These are phyloP conservation scores for Circinella minor DNA, from an alignment of 371 early-diverging fungal genomes.

Conservation along the genomic window DNA sequence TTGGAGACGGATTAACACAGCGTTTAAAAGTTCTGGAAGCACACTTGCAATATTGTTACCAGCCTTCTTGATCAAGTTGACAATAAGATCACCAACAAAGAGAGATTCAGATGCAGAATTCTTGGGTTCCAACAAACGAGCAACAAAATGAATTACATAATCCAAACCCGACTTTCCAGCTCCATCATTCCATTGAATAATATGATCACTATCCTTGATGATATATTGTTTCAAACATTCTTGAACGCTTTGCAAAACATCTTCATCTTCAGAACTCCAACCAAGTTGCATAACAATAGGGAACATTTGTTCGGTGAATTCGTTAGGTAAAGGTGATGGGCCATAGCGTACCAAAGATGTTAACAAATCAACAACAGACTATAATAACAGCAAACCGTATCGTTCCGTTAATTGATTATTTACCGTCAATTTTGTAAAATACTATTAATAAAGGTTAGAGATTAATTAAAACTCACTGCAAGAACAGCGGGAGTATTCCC, in stretches of 20 bases:
- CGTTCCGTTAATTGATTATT: not conserved
- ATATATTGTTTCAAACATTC: slow-evolving; percentile 69
- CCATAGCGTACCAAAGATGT: slow-evolving; percentile 65
- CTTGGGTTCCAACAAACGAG: slow-evolving; percentile 73
- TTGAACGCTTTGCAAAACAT: slow-evolving; percentile 63
- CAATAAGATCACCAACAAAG: slow-evolving; percentile 90
- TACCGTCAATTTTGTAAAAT: not conserved
- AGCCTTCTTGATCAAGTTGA: slow-evolving; percentile 82
- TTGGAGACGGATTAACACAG: slow-evolving; percentile 71
- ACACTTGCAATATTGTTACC: slow-evolving; percentile 70
- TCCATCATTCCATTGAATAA: slow-evolving; percentile 69
- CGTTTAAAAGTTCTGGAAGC: slow-evolving; percentile 79
- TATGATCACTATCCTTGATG: slow-evolving; percentile 66
- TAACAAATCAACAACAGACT: slow-evolving; percentile 79
- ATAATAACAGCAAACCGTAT: slow-evolving; percentile 16
- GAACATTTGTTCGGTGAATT: slow-evolving; percentile 79
- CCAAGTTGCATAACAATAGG: slow-evolving; percentile 81
- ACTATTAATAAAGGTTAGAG: not conserved
- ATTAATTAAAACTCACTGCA: slow-evolving; percentile 44
- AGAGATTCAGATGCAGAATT: slow-evolving; percentile 80
- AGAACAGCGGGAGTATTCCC: slow-evolving; percentile 52
- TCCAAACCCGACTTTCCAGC: slow-evolving; percentile 78
- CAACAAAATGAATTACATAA: slow-evolving; percentile 79
- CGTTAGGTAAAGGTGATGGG: slow-evolving; percentile 75
- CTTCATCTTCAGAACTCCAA: slow-evolving; percentile 65